Percentiles rank a stretch among this genome's conserved stretches.
Conservation (phyloP, 2,329 filamentous ascomycete species). For the Phyllosticta capitalensis region DNA sequence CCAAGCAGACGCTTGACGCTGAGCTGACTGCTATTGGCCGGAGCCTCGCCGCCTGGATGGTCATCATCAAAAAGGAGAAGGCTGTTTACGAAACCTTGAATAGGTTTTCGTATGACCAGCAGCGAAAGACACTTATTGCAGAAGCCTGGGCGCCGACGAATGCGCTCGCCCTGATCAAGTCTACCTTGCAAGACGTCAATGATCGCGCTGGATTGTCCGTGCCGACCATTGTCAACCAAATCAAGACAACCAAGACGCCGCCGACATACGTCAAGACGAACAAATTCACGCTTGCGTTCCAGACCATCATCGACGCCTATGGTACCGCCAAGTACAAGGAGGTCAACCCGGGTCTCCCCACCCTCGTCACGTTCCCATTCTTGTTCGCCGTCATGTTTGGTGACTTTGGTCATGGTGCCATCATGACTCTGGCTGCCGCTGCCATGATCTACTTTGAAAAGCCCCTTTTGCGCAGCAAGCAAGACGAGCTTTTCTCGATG, state of each 20-base stretch:
- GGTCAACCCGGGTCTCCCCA: constrained; percentile 90
- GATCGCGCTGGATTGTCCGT: constrained; percentile 93
- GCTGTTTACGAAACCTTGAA: constrained; percentile 93
- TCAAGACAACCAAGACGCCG: constrained; percentile 92
- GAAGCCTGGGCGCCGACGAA: constrained; percentile 97
- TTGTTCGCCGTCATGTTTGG: constrained; percentile 99
- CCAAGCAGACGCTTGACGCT: constrained; percentile 84
- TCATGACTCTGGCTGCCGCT: constrained; percentile 74
- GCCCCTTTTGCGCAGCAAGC: constrained; percentile 70
- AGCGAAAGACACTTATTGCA: constrained; percentile 89
- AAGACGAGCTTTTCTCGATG: constrained; percentile 96
- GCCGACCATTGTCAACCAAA: constrained; percentile 96
- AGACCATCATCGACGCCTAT: constrained; percentile 98
- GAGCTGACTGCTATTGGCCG: constrained; percentile 91
- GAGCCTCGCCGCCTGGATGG: constrained; percentile 91
- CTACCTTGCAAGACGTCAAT: constrained; percentile 91
- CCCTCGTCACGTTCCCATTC: constrained; percentile 98
- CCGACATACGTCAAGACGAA: constrained; percentile 97
- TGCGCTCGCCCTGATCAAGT: constrained; percentile 78
- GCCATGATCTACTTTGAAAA: constrained; percentile 98
- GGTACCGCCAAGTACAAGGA: constrained; percentile 96
- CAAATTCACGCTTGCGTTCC: constrained; percentile 96
- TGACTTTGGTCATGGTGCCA: constrained; percentile 85
- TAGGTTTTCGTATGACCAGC: constrained; percentile 91
- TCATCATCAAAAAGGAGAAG: constrained; percentile 97